Conservation (phyloP, 345 rosid species). For the Heritiera littoralis region DNA sequence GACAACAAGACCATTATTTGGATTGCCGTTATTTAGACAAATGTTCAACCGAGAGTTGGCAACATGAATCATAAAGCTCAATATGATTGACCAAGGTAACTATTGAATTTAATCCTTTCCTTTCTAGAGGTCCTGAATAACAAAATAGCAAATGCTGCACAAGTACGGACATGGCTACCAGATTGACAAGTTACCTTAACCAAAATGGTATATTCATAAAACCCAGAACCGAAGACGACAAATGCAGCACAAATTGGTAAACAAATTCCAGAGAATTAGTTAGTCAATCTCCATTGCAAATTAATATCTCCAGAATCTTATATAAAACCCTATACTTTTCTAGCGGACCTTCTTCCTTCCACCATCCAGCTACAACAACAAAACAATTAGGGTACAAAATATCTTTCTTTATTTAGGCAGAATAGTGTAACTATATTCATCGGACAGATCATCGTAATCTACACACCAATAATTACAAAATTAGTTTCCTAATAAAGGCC, state of each 20-base stretch:
- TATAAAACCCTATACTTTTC: background rate
- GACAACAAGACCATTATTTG: background rate
- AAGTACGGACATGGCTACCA: too few relatives aligned
- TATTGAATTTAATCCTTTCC: background rate
- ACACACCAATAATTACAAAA: conserved; percentile 3
- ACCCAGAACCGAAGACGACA: background rate
- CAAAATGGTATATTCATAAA: background rate
- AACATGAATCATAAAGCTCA: background rate
- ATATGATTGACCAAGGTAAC: background rate
- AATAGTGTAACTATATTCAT: background rate
- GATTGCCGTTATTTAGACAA: background rate
- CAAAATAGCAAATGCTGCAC: background rate
- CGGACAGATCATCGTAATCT: background rate
- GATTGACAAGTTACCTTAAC: background rate
- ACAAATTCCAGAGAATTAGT: background rate
- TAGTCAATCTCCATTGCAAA: background rate
- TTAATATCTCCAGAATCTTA: background rate
- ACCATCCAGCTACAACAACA: background rate
- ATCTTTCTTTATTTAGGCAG: background rate
- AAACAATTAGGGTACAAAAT: background rate
- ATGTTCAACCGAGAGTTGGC: background rate
- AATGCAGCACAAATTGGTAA: background rate
- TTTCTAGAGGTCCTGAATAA: background rate
- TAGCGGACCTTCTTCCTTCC: background rate
- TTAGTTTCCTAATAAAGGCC: background rate